Evolutionary conservation across 371 early-diverging fungal species (phyloP), one percentile per base, ranked within the genome.

Genomic region (Mortierella sp.): DNA sequence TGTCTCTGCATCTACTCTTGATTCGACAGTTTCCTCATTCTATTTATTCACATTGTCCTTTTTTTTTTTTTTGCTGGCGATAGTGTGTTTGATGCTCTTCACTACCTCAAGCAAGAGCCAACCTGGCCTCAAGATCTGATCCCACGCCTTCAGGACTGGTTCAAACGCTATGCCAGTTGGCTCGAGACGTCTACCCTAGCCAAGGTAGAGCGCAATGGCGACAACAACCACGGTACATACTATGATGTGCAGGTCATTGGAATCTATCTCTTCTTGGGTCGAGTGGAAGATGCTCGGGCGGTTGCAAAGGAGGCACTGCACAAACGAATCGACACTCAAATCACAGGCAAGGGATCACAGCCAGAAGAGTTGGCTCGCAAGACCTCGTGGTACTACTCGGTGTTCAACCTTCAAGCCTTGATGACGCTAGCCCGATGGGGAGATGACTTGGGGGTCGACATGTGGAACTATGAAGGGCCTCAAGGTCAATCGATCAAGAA

Each of bases 171-270:
- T 55, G 37, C 65, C 29, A 31, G 41, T 3, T 82, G 82, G 82
- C 37, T 80, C 2, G 71, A 71, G 19, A 49, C 31, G 2, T 80
- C 80, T 0, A 8, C 56, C 8, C 67, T 67, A 17, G 71, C 78
- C 16, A 45, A 60, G 41, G 64, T 71, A 31, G 72, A 78, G 41
- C 49, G 47, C 24, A 64, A 63, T n/a, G 71, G 63, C 12, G 41
- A 44, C 37, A 78, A 81, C 71, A 79, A 80, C 56, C 82, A 80
- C 22, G 82, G 81, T 46, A 78, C 78, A 5, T 78, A 79, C 64
- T 78, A 62, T 53, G 77, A 80, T 19, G 78, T 83, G 5, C 85
- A 85, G 50, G 58, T 71, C 39, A 29, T 79, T 22, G 58, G 74
- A 31, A 79, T 85, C 37, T 69, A 78, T 37, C 74, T 79, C 27